phyloP scores from a whole-genome alignment of 2,329 filamentous ascomycete species.

The Tolypocladium tropicale region DNA sequence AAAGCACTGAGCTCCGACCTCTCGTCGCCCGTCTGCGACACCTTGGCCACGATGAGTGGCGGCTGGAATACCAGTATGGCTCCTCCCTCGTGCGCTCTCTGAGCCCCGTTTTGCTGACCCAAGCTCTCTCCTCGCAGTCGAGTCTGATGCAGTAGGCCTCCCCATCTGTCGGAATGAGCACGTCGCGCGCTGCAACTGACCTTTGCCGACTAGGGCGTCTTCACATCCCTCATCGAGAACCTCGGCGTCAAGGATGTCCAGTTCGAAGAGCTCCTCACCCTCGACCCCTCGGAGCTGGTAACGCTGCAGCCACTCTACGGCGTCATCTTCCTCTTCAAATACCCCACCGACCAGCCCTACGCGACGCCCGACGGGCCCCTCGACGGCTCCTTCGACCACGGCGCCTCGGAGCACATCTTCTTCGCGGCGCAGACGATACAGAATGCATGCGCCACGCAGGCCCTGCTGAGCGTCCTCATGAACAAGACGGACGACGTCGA shows the following conservation, averaged over 20 bases:
- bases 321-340: slow-evolving; percentile 99
- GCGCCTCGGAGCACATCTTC: slow-evolving; percentile 68
- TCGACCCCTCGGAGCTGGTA: slow-evolving; percentile 66
- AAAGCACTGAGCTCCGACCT: background rate
- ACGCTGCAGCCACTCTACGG: slow-evolving; percentile 75
- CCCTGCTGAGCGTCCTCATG: slow-evolving; percentile 79
- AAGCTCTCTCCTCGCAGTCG: slow-evolving; percentile 42
- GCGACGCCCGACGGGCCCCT: slow-evolving; percentile 52
- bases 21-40: background rate
- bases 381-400: slow-evolving; percentile 73
- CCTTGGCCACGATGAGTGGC: slow-evolving; percentile 48
- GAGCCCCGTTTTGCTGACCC: slow-evolving; percentile 1
- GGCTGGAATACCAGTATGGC: slow-evolving; percentile 85
- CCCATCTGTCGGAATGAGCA: slow-evolving; percentile 3
- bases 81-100: background rate
- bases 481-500: slow-evolving; percentile 68
- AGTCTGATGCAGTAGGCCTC: slow-evolving; percentile 77
- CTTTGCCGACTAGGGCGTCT: slow-evolving; percentile 62
- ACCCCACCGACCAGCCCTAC: slow-evolving; percentile 59
- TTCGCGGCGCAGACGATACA: slow-evolving; percentile 97
- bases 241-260: slow-evolving; percentile 90
- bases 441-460: slow-evolving; percentile 96
- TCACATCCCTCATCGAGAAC: slow-evolving; percentile 87
- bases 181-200: background rate
- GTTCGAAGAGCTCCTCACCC: slow-evolving; percentile 88